A percentile compares a stretch with the other conserved stretches of the same genome.
These are phyloP conservation scores for Penicillium sp. DNA, from an alignment of 2,329 filamentous ascomycete genomes.

Conservation along the genomic window DNA sequence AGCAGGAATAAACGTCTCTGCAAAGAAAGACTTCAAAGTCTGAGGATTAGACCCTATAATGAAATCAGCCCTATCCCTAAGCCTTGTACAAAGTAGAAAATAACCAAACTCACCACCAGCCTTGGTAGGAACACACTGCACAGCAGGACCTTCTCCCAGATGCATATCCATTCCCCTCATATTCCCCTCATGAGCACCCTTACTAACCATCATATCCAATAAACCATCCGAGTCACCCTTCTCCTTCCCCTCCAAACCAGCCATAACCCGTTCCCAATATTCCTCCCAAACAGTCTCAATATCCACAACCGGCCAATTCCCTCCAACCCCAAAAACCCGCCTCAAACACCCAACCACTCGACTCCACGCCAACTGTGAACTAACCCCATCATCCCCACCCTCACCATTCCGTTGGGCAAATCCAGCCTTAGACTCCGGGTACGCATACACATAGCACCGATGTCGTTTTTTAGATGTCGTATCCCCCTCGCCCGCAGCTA, in stretches of 20 bases:
- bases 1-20: slow-evolving; percentile 49
- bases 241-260: slow-evolving; percentile 16
- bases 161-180: background rate
- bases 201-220: slow-evolving; percentile 3
- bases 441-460: slow-evolving; percentile 45
- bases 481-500: slow-evolving; percentile 23
- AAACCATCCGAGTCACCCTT: slow-evolving; percentile 7
- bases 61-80: background rate
- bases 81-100: slow-evolving; percentile 9
- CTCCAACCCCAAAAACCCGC: slow-evolving; percentile 51
- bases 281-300: slow-evolving; percentile 40
- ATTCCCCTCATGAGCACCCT: slow-evolving; percentile 1
- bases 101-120: slow-evolving; percentile 32
- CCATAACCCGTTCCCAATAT: slow-evolving; percentile 29
- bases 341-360: slow-evolving; percentile 56
- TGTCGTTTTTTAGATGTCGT: slow-evolving; percentile 30
- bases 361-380: slow-evolving; percentile 61
- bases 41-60: slow-evolving; percentile 20
- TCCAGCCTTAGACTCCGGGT: slow-evolving; percentile 53
- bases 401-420: slow-evolving; percentile 60
- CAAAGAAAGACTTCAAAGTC: slow-evolving; percentile 47
- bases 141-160: slow-evolving; percentile 20
- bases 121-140: slow-evolving; percentile 36
- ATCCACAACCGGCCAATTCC: slow-evolving; percentile 29
- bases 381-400: slow-evolving; percentile 34